Conservation (phyloP, 495 filamentous ascomycete genomes). For the Geopyxis carbonaria region DNA sequence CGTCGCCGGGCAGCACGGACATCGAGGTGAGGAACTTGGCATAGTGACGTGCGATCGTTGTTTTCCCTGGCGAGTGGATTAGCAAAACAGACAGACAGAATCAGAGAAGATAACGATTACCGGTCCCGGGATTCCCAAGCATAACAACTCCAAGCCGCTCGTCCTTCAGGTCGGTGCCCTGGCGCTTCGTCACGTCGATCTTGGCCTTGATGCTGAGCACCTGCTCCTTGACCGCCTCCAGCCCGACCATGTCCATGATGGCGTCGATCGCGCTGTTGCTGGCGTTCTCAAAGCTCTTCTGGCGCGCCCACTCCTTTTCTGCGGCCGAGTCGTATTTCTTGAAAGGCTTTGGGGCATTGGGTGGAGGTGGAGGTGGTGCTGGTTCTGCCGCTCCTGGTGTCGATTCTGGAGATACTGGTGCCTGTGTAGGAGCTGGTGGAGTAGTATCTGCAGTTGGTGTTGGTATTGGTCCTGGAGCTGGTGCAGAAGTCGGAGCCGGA, state of each 20-base stretch:
- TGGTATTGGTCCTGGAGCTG: neutral
- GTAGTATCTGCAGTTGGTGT: neutral
- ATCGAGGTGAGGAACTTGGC: conserved; percentile 49
- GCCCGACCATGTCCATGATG: conserved; percentile 54
- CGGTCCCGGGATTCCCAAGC: conserved; percentile 62
- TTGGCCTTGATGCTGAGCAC: conserved; percentile 50
- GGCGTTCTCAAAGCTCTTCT: conserved; percentile 37
- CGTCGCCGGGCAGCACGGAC: conserved; percentile 32
- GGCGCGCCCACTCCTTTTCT: conserved; percentile 40
- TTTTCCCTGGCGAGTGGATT: conserved; percentile 38
- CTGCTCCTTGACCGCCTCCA: conserved; percentile 51
- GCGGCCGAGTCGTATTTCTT: conserved; percentile 22
- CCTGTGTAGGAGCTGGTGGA: neutral
- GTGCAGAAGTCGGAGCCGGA: neutral
- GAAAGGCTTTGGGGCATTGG: conserved; percentile 1
- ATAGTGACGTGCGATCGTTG: conserved; percentile 60
- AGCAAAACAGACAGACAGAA: neutral
- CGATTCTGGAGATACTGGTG: neutral
- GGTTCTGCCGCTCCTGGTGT: neutral
- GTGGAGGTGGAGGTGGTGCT: neutral
- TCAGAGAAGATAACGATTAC: neutral
- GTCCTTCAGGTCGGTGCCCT: conserved; percentile 36
- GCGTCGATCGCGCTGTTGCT: conserved; percentile 40
- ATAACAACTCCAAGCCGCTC: conserved; percentile 48
- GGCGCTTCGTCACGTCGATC: conserved; percentile 43